phyloP scores from a whole-genome alignment of 1,284 basidiomycete genomes.

The Moesziomyces globuligerus region DNA sequence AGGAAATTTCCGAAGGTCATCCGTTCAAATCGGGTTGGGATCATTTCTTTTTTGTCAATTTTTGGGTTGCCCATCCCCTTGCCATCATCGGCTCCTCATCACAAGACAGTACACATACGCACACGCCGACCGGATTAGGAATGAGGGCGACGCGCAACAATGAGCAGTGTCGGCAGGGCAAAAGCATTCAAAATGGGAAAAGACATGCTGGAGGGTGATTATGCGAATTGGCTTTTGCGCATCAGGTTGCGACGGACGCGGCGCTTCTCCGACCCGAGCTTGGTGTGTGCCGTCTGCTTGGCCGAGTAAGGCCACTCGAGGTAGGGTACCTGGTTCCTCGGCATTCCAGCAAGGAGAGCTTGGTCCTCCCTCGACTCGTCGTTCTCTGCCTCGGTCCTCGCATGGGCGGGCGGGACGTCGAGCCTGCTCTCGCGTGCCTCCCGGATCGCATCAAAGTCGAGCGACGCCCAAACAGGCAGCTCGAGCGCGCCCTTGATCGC shows the following conservation, averaged over 20 bases:
- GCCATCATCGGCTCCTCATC: background rate
- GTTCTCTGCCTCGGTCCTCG: background rate
- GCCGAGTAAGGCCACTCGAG: slow-evolving; percentile 80
- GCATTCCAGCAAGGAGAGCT: slow-evolving; percentile 72
- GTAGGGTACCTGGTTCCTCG: slow-evolving; percentile 78
- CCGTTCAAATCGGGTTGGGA: slow-evolving; percentile 52
- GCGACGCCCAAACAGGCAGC: slow-evolving; percentile 84
- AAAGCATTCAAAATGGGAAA: too few relatives aligned
- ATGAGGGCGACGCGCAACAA: background rate
- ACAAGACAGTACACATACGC: background rate
- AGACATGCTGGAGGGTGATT: slow-evolving; percentile 1
- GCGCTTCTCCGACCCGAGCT: slow-evolving; percentile 76
- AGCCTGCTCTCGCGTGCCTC: slow-evolving; percentile 41
- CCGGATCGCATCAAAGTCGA: slow-evolving; percentile 74
- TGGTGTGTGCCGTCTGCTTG: slow-evolving; percentile 52
- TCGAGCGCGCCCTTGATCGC: slow-evolving; percentile 87
- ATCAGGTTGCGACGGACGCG: slow-evolving; percentile 86
- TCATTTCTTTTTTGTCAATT: slow-evolving; percentile 17
- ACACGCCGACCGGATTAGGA: too few relatives aligned
- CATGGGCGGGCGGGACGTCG: slow-evolving; percentile 10
- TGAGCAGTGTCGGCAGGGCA: too few relatives aligned
- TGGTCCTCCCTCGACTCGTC: slow-evolving; percentile 6
- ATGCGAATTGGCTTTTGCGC: slow-evolving; percentile 69
- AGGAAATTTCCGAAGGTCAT: slow-evolving; percentile 47
- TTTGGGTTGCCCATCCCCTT: background rate